These are phyloP conservation scores for Jackrogersella multiformis DNA, from an alignment of 495 filamentous ascomycete genomes.

Conservation along the genomic window DNA sequence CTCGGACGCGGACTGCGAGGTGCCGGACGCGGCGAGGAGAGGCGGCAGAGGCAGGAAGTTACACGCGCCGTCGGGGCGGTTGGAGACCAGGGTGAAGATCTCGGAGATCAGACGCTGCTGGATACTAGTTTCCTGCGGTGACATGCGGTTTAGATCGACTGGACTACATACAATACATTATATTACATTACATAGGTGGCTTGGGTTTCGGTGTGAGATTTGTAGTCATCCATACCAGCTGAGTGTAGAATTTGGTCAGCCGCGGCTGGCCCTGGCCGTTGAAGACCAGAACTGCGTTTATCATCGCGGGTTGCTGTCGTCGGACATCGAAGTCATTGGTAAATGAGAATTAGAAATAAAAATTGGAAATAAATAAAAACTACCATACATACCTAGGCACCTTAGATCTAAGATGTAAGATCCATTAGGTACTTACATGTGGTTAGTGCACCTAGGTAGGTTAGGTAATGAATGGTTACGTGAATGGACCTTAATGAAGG, in stretches of 20 bases:
- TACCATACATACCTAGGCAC: too few relatives aligned
- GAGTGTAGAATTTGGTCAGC: slow-evolving; percentile 98
- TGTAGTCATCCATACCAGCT: slow-evolving; percentile 76
- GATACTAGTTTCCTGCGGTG: slow-evolving; percentile 82
- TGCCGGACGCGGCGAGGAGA: slow-evolving; percentile 59
- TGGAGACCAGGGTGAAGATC: slow-evolving; percentile 96
- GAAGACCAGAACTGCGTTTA: slow-evolving; percentile 98
- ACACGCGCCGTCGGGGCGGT: slow-evolving; percentile 86
- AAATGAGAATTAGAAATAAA: too few relatives aligned
- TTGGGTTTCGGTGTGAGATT: background rate
- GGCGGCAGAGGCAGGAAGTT: slow-evolving; percentile 86
- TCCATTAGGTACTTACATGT: too few relatives aligned
- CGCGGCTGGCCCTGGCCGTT: slow-evolving; percentile 97
- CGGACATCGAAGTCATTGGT: slow-evolving; percentile 14
- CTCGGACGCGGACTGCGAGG: slow-evolving; percentile 67
- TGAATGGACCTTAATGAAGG: too few relatives aligned
- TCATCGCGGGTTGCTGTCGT: slow-evolving; percentile 70
- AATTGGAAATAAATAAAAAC: too few relatives aligned
- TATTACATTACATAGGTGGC: background rate
- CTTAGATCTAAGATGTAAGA: too few relatives aligned
- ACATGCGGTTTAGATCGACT: background rate
- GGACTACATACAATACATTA: background rate
- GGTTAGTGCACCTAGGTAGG: too few relatives aligned
- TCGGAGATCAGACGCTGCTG: slow-evolving; percentile 96
- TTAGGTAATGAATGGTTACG: too few relatives aligned